Base-by-base conservation (phyloP, 2,329 filamentous ascomycete genomes). In the Xylariomycetidae sp. region DNA sequence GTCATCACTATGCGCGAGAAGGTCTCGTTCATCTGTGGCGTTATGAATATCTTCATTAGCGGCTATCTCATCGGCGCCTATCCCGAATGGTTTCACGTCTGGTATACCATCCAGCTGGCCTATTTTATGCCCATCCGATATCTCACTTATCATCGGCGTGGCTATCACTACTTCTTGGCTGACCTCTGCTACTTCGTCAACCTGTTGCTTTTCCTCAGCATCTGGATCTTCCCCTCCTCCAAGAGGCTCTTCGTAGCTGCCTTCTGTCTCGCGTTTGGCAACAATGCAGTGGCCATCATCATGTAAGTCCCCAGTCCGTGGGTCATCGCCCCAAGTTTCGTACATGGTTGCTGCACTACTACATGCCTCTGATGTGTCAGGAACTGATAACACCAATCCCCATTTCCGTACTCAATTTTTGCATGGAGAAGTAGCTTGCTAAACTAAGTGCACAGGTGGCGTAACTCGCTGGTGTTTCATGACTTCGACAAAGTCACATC, bases 121-220 rank as follows among this genome's bases (percentile, higher is more conserved):
- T 97, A 96, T 64, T 97, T 96, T 62, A 95, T 97, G 90, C 92
- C 92, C 10, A 86, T 98, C 47, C 84, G 92, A 30, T 90, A 79
- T 63, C 92, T 88, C 65, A 86, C 84, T 37, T 98, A 98, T 62
- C 88, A 88, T 56, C 80, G 82, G 50, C 85, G 85, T 37, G 92
- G 90, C 36, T 96, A 94, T 54, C 89, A 96, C 62, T 98, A 98
- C 66, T 97, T 98, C 63, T 70, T 97, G 17, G 90, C 89, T 23
- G 92, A 98, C 61, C 78, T 98, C 28, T 98, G 92, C 67, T 98
- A 98, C 65, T 98, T 97, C 54, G 88, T 94, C 72, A 98, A 98
- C 62, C 65, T 96, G 20, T 72, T 98, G 34, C 68, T 86, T 19
- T 69, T 90, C 43, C 67, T 94, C 40, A 85, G 80, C 48, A 77